These are phyloP conservation scores for Astragalus glycyphyllos DNA, from an alignment of 306 rosid genomes.

Conservation along the genomic window DNA sequence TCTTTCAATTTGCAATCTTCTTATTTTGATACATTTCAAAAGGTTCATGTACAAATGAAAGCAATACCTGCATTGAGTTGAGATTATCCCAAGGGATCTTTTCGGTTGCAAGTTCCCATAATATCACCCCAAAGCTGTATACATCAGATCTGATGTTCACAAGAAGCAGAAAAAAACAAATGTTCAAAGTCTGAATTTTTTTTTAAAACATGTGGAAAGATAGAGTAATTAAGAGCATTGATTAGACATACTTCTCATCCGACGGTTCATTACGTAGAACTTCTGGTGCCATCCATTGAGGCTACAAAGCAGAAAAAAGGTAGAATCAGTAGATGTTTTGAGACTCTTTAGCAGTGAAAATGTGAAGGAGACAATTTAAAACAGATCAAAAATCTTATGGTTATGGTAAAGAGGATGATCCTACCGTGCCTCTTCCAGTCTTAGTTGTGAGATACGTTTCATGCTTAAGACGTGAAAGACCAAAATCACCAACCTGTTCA, in stretches of 20 bases:
- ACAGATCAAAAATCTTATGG: constrained; percentile 24
- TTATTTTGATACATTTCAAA: not conserved
- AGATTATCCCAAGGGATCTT: constrained; percentile 99
- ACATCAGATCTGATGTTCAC: constrained; percentile 83
- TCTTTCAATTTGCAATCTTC: constrained; percentile 12
- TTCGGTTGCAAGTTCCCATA: constrained; percentile 97
- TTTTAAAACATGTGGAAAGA: constrained; percentile 22
- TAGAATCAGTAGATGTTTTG: constrained; percentile 35
- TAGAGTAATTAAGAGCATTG: constrained; percentile 23
- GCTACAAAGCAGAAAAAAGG: constrained; percentile 61
- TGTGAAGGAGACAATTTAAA: constrained; percentile 16
- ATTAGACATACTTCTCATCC: constrained; percentile 82
- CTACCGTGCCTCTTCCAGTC: constrained; percentile 98
- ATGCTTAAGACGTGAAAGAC: constrained; percentile 95
- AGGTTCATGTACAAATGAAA: constrained; percentile 43
- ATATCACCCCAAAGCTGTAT: constrained; percentile 94
- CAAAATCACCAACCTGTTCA: constrained; percentile 95
- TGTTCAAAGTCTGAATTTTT: constrained; percentile 26
- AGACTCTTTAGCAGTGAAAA: constrained; percentile 18
- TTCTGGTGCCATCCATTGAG: constrained; percentile 99
- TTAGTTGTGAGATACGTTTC: constrained; percentile 91
- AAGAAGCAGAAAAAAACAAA: constrained; percentile 37
- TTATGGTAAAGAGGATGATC: constrained; percentile 7
- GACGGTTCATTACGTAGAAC: constrained; percentile 98
- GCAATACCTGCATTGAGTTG: constrained; percentile 95